Percentiles rank a stretch among this genome's conserved stretches.
These are phyloP conservation scores for Ceratobasidium papillatum DNA, from an alignment of 1,284 basidiomycete species.

Conservation along the genomic window DNA sequence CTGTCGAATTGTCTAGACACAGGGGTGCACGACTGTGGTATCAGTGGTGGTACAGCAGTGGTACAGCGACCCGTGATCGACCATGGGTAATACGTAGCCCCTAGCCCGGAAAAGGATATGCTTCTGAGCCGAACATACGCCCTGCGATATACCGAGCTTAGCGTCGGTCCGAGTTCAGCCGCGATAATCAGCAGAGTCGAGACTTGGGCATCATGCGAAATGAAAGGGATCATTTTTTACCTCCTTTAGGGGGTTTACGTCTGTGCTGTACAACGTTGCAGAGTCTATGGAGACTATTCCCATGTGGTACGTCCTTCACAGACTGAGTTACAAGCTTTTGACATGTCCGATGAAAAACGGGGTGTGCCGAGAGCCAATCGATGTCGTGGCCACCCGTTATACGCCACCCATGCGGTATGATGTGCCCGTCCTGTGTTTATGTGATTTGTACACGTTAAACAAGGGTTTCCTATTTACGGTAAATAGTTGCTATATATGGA, in stretches of 20 bases:
- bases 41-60: too few species aligned
- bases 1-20: neutral
- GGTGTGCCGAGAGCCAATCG: neutral
- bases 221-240: neutral
- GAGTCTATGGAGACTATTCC: constrained; percentile 17
- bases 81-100: neutral
- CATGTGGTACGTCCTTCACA: constrained; percentile 10
- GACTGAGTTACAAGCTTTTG: neutral
- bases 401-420: constrained; percentile 15
- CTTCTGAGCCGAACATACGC: neutral
- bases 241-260: neutral
- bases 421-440: neutral
- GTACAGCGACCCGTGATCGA: neutral
- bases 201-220: neutral
- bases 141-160: neutral
- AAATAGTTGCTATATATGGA: neutral
- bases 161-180: neutral
- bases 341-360: neutral
- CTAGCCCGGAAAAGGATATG: neutral
- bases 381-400: neutral
- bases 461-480: neutral
- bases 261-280: neutral
- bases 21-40: too few species aligned
- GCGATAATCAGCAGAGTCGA: neutral
- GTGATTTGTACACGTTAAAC: neutral